Percentiles rank a stretch among this genome's conserved stretches.
Evolutionary conservation across 179 eudicot species (phyloP).

Genomic region (Heliamphora pulchella): DNA sequence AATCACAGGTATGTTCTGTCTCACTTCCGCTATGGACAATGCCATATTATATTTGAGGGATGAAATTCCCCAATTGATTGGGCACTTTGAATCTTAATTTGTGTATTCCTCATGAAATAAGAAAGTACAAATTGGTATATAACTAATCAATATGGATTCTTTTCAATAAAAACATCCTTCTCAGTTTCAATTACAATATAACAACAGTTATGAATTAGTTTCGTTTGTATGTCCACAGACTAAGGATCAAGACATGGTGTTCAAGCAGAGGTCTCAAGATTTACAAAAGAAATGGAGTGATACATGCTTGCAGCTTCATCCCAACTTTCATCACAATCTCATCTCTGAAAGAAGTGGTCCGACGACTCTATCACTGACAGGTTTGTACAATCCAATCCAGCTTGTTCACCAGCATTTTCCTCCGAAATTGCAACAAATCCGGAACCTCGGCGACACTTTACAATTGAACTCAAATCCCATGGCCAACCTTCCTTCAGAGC

Average conservation of each 20-base stretch:
- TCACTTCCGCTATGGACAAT: not conserved
- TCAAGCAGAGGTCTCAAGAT: constrained; percentile 54
- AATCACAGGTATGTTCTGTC: constrained; percentile 36
- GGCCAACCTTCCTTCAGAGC: constrained; percentile 20
- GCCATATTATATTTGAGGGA: not conserved
- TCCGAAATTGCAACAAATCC: constrained; percentile 39
- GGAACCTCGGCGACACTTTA: constrained; percentile 35
- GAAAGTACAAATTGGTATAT: too few species aligned
- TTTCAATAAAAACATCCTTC: too few species aligned
- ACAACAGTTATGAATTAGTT: too few species aligned
- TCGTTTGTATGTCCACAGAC: constrained; percentile 31
- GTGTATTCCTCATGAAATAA: too few species aligned
- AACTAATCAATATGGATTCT: too few species aligned
- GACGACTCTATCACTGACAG: too few species aligned
- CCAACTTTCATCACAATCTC: constrained; percentile 41
- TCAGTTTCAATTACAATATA: too few species aligned
- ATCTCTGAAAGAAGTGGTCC: constrained; percentile 36
- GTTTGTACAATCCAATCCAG: constrained; percentile 48
- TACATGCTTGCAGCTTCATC: constrained; percentile 63
- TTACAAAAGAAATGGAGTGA: constrained; percentile 84
- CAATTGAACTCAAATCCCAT: constrained; percentile 36
- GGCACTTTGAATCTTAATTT: too few species aligned
- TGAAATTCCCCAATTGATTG: too few species aligned
- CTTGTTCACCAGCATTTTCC: constrained; percentile 45
- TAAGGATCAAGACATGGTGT: constrained; percentile 45